Percentiles rank a stretch among this genome's conserved stretches.
phyloP scores from a whole-genome alignment of 495 filamentous ascomycete species.

The Sporormia fimetaria region DNA sequence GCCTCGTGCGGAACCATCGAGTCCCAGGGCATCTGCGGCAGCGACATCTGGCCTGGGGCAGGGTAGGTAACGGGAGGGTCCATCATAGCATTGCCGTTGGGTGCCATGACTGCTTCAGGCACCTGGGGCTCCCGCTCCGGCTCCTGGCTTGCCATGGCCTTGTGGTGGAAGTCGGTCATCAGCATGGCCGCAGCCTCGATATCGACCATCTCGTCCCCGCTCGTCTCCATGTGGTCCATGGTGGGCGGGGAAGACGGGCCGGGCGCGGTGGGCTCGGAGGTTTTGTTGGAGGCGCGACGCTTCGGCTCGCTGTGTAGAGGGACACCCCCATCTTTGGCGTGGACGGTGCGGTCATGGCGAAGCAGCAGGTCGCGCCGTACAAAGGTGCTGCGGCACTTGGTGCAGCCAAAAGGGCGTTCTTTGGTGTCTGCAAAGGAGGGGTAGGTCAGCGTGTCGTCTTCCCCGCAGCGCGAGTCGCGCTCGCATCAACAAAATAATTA shows the following conservation, averaged over 20 bases:
- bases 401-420: constrained; percentile 95
- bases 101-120: constrained; percentile 60
- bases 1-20: constrained; percentile 56
- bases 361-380: constrained; percentile 92
- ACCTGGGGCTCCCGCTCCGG: constrained; percentile 52
- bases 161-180: constrained; percentile 97
- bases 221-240: constrained; percentile 88
- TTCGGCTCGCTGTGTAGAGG: constrained; percentile 92
- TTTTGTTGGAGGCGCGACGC: constrained; percentile 63
- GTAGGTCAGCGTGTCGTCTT: constrained; percentile 19
- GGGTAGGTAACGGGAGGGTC: constrained; percentile 44
- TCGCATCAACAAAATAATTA: constrained; percentile 13
- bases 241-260: constrained; percentile 73
- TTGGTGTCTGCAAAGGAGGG: constrained; percentile 66
- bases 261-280: constrained; percentile 49
- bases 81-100: constrained; percentile 39
- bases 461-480: constrained; percentile 20
- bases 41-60: constrained; percentile 56
- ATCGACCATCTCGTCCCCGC: constrained; percentile 90
- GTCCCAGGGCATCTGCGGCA: constrained; percentile 84
- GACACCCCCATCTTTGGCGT: constrained; percentile 95
- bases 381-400: constrained; percentile 96
- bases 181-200: constrained; percentile 97
- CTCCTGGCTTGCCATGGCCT: constrained; percentile 68
- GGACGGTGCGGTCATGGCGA: constrained; percentile 94